A percentile compares a stretch with the other conserved stretches of the same genome.
Conservation (phyloP, 768 basidiomycete species). For the Pleurotus ostreatus region DNA sequence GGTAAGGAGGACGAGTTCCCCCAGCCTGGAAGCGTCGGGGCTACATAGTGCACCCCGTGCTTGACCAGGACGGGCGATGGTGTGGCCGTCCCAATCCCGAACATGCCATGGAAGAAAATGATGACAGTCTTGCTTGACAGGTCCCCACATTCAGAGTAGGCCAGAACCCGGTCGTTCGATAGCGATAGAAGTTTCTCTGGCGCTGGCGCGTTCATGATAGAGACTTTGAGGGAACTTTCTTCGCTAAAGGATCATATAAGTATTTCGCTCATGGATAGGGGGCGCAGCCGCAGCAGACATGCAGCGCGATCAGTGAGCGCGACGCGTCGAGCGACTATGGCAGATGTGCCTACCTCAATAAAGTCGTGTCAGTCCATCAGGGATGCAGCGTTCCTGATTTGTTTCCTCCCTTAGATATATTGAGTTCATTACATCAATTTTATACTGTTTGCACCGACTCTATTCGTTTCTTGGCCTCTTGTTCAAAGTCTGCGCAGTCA, state of each 20-base stretch:
- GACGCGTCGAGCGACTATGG: neutral
- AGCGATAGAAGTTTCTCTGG: constrained; percentile 17
- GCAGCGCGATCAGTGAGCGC: neutral
- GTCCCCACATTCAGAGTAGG: constrained; percentile 33
- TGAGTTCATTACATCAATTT: too few species aligned
- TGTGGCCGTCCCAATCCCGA: constrained; percentile 30
- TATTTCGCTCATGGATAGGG: too few species aligned
- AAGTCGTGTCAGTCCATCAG: neutral
- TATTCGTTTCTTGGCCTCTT: constrained; percentile 28
- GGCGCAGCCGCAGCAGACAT: neutral
- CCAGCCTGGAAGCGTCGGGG: constrained; percentile 46
- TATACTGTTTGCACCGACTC: too few species aligned
- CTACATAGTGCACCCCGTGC: constrained; percentile 28
- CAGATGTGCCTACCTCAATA: neutral
- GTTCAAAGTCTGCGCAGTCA: constrained; percentile 66
- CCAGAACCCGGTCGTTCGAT: constrained; percentile 32
- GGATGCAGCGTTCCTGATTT: neutral
- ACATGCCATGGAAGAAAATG: constrained; percentile 38
- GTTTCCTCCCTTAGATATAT: too few species aligned
- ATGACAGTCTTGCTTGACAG: constrained; percentile 31
- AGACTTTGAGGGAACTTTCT: too few species aligned
- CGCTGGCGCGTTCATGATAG: neutral
- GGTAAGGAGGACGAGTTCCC: constrained; percentile 36
- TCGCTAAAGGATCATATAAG: too few species aligned
- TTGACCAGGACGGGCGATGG: constrained; percentile 19